A percentile compares a stretch with the other conserved stretches of the same genome.
Evolutionary conservation across 108 stramenopile genomes (phyloP).

Genomic region (Nitzschia inconspicua): DNA sequence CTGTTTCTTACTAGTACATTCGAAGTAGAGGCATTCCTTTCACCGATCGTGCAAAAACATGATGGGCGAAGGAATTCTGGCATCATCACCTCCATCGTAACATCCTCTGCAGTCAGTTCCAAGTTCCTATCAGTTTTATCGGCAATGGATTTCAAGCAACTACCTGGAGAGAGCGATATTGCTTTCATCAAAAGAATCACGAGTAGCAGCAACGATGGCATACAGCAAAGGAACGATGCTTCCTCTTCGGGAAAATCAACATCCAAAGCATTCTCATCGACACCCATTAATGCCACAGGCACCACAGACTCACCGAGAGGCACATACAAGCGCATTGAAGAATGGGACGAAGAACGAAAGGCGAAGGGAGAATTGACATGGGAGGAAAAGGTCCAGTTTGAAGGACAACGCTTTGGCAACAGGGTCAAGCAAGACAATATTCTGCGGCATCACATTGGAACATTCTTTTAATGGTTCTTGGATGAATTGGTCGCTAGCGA

Average conservation of each 20-base stretch:
- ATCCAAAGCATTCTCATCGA: no score
- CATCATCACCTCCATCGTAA: no score
- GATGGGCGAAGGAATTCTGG: no score
- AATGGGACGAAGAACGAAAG: slow-evolving; percentile 63
- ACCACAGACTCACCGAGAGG: no score
- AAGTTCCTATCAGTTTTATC: no score
- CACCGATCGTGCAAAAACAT: no score
- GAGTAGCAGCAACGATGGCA: background rate
- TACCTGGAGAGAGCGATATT: slow-evolving; percentile 21
- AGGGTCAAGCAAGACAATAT: slow-evolving; percentile 73
- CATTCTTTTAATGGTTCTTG: slow-evolving; percentile 38
- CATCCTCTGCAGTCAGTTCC: no score
- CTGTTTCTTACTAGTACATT: no score
- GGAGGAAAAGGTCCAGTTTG: slow-evolving; percentile 77
- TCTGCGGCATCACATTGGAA: slow-evolving; percentile 49
- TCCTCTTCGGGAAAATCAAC: background rate
- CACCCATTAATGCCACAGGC: no score
- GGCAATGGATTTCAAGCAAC: slow-evolving; percentile 13
- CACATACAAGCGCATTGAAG: slow-evolving; percentile 65
- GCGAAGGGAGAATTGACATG: slow-evolving; percentile 37
- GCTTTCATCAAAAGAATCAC: slow-evolving; percentile 30
- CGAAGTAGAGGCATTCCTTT: no score
- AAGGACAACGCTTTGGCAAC: slow-evolving; percentile 70
- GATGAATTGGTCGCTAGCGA: no score
- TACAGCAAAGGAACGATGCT: background rate